These are phyloP conservation scores for Cyclaneusma minus DNA, from an alignment of 2,329 filamentous ascomycete genomes.

Conservation along the genomic window DNA sequence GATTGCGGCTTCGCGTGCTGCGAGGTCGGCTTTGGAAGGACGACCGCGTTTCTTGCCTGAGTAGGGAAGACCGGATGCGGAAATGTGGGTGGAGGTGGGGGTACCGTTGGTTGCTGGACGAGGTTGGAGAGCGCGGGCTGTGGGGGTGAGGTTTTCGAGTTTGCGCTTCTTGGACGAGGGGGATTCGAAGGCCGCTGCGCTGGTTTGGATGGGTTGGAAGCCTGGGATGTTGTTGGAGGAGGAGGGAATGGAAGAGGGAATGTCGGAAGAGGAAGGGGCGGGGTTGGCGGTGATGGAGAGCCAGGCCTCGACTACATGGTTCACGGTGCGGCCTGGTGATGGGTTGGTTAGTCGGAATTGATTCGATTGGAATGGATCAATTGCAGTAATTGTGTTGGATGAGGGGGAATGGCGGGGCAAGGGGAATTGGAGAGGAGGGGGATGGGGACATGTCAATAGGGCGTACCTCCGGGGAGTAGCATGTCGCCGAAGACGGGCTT, in stretches of 20 bases:
- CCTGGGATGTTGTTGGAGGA: conserved; percentile 12
- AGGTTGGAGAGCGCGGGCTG: conserved; percentile 12
- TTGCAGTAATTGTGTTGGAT: conserved; percentile 8
- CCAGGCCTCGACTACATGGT: conserved; percentile 15
- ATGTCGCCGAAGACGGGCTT: conserved; percentile 31
- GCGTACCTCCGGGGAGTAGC: conserved; percentile 30
- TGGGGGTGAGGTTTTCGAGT: conserved; percentile 4
- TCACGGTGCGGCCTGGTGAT: conserved; percentile 14
- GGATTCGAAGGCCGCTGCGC: conserved; percentile 8
- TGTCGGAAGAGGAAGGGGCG: too few species aligned
- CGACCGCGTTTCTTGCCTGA: conserved; percentile 15
- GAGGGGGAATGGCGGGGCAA: conserved; percentile 7
- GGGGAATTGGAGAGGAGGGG: conserved; percentile 5
- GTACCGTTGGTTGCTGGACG: conserved; percentile 12
- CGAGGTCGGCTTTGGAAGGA: conserved; percentile 16
- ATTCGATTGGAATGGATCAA: conserved; percentile 2
- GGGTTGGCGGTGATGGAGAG: conserved; percentile 9
- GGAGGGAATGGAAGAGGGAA: conserved; percentile 3
- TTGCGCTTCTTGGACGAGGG: conserved; percentile 11
- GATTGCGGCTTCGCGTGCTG: conserved; percentile 11
- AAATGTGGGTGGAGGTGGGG: conserved; percentile 2
- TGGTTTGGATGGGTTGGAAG: conserved; percentile 8
- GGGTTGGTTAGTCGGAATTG: conserved; percentile 5
- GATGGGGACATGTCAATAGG: conserved; percentile 4
- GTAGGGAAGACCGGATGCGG: conserved; percentile 2